These are phyloP conservation scores for Luzula sylvatica DNA, from an alignment of 176 grass and related monocot species.

Conservation along the genomic window DNA sequence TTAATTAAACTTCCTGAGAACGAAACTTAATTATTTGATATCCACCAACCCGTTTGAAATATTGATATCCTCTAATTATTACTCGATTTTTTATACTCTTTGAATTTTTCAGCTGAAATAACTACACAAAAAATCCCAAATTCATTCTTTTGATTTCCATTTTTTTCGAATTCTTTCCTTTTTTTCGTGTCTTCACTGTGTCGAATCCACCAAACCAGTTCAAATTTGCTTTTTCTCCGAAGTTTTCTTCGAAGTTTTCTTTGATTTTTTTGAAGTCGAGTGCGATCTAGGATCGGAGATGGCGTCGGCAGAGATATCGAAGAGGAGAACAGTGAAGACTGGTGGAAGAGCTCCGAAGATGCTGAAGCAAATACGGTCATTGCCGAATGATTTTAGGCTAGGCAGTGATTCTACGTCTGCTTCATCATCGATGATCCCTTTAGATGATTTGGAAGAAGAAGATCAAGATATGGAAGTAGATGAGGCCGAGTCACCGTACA, in stretches of 20 bases:
- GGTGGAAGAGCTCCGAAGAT: slow-evolving; percentile 30
- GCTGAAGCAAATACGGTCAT: slow-evolving; percentile 52
- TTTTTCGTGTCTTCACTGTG: neutral
- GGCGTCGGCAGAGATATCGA: slow-evolving; percentile 68
- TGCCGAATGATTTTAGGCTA: slow-evolving; percentile 43
- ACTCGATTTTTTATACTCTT: neutral
- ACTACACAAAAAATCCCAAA: neutral
- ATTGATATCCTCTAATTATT: slow-evolving; percentile 12
- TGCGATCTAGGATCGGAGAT: slow-evolving; percentile 26
- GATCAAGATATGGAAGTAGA: slow-evolving; percentile 18
- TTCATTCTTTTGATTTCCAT: neutral
- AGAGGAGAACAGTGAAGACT: slow-evolving; percentile 33
- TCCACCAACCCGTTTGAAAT: slow-evolving; percentile 7
- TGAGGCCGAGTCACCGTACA: slow-evolving; percentile 61
- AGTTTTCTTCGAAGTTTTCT: neutral
- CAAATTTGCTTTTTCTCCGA: slow-evolving; percentile 6
- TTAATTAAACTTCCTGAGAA: neutral
- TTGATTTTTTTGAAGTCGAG: slow-evolving; percentile 17
- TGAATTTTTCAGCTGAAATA: slow-evolving; percentile 7
- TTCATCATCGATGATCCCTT: neutral
- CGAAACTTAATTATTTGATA: neutral
- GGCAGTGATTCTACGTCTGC: slow-evolving; percentile 5
- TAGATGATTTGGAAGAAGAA: slow-evolving; percentile 19
- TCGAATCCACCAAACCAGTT: slow-evolving; percentile 19
- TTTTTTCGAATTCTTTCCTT: slow-evolving; percentile 14